These are phyloP conservation scores for Ophiostoma ulmi DNA, from an alignment of 2,329 filamentous ascomycete species.

Conservation along the genomic window DNA sequence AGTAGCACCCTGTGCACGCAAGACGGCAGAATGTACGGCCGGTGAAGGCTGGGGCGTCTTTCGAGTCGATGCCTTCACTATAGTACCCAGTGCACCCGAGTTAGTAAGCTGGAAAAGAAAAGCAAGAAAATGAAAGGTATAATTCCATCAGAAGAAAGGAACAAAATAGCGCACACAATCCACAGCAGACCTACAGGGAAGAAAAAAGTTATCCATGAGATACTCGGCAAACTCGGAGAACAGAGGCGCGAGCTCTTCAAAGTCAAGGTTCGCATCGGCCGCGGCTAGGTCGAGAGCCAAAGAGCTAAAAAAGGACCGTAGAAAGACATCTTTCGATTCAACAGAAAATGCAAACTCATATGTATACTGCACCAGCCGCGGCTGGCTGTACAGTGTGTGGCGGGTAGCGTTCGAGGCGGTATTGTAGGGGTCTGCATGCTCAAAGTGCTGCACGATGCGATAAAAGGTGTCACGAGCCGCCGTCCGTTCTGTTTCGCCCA, in stretches of 20 bases:
- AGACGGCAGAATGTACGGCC: slow-evolving; percentile 28
- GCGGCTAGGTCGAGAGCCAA: slow-evolving; percentile 24
- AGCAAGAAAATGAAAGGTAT: neutral
- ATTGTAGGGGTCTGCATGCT: slow-evolving; percentile 19
- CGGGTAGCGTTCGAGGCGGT: neutral
- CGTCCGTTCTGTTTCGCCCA: slow-evolving; percentile 25
- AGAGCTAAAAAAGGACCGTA: slow-evolving; percentile 31
- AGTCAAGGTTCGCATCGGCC: slow-evolving; percentile 22
- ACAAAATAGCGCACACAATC: too few relatives aligned
- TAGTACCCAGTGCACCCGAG: neutral
- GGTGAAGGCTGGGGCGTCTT: slow-evolving; percentile 32
- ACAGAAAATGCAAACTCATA: slow-evolving; percentile 31
- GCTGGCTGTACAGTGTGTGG: slow-evolving; percentile 26
- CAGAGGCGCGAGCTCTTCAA: slow-evolving; percentile 24
- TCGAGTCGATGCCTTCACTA: slow-evolving; percentile 30
- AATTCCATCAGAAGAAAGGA: too few relatives aligned
- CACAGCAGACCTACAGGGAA: slow-evolving; percentile 27
- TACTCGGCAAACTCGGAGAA: slow-evolving; percentile 30
- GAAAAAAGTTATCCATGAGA: slow-evolving; percentile 32
- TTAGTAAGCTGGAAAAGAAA: too few relatives aligned
- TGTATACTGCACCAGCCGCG: slow-evolving; percentile 30
- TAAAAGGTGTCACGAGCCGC: slow-evolving; percentile 27
- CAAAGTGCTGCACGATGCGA: slow-evolving; percentile 28
- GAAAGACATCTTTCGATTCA: slow-evolving; percentile 29
- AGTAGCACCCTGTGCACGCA: slow-evolving; percentile 26